Percentiles rank a stretch among this genome's conserved stretches.
phyloP scores from a whole-genome alignment of 441 rosid genomes.

The Codiaeum variegatum region DNA sequence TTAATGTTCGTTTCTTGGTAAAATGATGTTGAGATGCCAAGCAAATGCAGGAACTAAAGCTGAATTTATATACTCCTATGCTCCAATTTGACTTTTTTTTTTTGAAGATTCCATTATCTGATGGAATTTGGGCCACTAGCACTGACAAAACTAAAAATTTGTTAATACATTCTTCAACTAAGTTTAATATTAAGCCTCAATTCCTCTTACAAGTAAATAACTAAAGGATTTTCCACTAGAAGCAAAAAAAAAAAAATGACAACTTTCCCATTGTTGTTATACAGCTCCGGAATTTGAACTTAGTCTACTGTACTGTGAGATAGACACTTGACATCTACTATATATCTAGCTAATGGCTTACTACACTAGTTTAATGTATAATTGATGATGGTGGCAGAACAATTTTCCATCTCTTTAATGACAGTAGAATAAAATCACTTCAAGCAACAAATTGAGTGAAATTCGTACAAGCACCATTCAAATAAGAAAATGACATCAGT shows the following conservation, averaged over 20 bases:
- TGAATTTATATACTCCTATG: too few relatives aligned
- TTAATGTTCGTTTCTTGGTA: not conserved
- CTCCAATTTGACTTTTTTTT: not conserved
- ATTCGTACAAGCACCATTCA: not conserved
- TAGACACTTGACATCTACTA: too few relatives aligned
- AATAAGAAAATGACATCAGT: not conserved
- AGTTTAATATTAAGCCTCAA: not conserved
- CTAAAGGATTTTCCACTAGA: not conserved
- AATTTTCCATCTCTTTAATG: not conserved
- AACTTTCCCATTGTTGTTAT: not conserved
- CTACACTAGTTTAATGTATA: not conserved
- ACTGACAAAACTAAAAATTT: too few relatives aligned
- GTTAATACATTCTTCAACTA: not conserved
- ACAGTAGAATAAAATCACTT: not conserved
- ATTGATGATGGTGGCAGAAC: not conserved
- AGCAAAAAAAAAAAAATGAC: not conserved
- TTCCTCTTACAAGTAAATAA: not conserved
- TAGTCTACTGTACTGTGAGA: too few relatives aligned
- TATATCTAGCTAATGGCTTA: too few relatives aligned
- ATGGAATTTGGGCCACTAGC: too few relatives aligned
- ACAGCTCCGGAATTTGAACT: not conserved
- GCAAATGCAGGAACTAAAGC: not conserved
- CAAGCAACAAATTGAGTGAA: not conserved
- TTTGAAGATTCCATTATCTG: too few relatives aligned
- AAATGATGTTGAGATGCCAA: conserved; percentile 3